Percentiles rank a stretch among this genome's conserved stretches.
These are phyloP conservation scores for Suhomyces kunorum DNA, from an alignment of 1,139 yeast species.

Conservation along the genomic window DNA sequence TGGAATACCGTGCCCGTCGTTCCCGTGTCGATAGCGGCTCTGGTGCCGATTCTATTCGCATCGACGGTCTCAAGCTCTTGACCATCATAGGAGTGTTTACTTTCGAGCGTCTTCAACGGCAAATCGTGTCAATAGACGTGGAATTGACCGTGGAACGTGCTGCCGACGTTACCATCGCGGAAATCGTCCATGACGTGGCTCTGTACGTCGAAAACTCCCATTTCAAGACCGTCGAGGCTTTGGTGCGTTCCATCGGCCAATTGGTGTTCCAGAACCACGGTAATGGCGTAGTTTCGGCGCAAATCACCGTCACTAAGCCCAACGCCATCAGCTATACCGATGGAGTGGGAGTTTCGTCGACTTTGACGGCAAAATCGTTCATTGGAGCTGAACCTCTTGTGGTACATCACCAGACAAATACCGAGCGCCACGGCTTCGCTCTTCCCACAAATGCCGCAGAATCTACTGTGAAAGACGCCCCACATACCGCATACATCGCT, in stretches of 20 bases:
- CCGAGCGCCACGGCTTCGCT: slow-evolving; percentile 11
- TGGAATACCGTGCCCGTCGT: slow-evolving; percentile 41
- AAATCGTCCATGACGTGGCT: slow-evolving; percentile 49
- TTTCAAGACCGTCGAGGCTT: slow-evolving; percentile 91
- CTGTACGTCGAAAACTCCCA: slow-evolving; percentile 69
- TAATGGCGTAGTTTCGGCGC: slow-evolving; percentile 32
- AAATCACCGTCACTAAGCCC: slow-evolving; percentile 75
- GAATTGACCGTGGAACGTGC: slow-evolving; percentile 32
- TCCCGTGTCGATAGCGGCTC: slow-evolving; percentile 18
- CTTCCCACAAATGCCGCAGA: slow-evolving; percentile 20
- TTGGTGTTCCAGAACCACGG: slow-evolving; percentile 47
- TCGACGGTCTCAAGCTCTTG: slow-evolving; percentile 57
- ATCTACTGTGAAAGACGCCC: slow-evolving; percentile 14
- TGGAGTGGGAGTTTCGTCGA: slow-evolving; percentile 84
- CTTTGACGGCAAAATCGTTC: slow-evolving; percentile 45
- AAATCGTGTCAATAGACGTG: slow-evolving; percentile 67
- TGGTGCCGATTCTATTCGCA: slow-evolving; percentile 32
- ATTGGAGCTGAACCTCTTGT: slow-evolving; percentile 26
- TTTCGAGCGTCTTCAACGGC: slow-evolving; percentile 80
- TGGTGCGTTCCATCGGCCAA: slow-evolving; percentile 74
- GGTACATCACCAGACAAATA: background rate
- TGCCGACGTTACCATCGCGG: slow-evolving; percentile 33
- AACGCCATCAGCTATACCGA: slow-evolving; percentile 85
- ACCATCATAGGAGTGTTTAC: slow-evolving; percentile 90
- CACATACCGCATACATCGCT: slow-evolving; percentile 71